phyloP scores from a whole-genome alignment of 345 rosid genomes.

The Triadica sebifera region DNA sequence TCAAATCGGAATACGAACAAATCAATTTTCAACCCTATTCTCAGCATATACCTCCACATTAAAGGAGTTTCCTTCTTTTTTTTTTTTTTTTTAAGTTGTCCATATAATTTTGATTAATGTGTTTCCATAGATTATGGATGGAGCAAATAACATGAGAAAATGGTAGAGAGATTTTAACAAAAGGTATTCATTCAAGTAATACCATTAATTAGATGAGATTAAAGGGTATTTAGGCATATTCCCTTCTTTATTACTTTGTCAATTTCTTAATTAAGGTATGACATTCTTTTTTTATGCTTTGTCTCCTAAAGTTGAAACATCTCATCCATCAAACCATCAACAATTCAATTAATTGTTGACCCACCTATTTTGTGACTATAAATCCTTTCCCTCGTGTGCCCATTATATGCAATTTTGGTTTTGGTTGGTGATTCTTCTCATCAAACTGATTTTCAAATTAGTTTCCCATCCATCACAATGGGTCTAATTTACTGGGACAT shows the following conservation, averaged over 20 bases:
- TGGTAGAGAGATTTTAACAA: neutral
- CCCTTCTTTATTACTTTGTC: neutral
- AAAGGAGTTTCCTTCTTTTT: too few species aligned
- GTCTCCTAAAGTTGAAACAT: constrained; percentile 38
- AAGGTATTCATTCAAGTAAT: neutral
- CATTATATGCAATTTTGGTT: neutral
- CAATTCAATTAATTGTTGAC: neutral
- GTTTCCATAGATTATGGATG: constrained; percentile 24
- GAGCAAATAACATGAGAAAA: neutral
- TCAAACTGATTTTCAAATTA: too few species aligned
- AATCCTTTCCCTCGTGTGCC: neutral
- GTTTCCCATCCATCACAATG: too few species aligned
- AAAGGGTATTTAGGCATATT: constrained; percentile 14
- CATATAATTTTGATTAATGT: neutral
- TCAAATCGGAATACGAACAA: too few species aligned
- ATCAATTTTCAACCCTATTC: too few species aligned
- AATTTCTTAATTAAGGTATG: neutral
- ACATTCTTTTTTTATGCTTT: constrained; percentile 8
- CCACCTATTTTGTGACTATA: neutral
- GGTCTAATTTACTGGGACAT: too few species aligned
- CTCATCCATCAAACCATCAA: constrained; percentile 14
- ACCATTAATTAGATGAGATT: neutral
- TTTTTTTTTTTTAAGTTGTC: neutral
- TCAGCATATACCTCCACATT: neutral
- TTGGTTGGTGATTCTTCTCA: too few species aligned